Percentiles rank a stretch among this genome's conserved stretches.
These are phyloP conservation scores for Aspergillus pseudonomiae DNA, from an alignment of 2,329 filamentous ascomycete genomes.

Conservation along the genomic window DNA sequence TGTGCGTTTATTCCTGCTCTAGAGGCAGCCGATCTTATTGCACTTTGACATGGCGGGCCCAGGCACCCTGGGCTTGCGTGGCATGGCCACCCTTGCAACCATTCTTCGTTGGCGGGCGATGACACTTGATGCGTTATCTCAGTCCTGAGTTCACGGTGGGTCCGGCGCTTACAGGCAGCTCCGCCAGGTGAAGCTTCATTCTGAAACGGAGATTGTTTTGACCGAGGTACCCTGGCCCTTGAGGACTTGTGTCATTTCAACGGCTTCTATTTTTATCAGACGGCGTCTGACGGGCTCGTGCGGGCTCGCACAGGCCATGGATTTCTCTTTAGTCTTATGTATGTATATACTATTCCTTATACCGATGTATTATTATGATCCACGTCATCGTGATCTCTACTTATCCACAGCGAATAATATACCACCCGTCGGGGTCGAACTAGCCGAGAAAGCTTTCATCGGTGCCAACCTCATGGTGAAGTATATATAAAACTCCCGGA, in stretches of 20 bases:
- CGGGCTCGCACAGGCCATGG: background rate
- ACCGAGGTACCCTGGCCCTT: background rate
- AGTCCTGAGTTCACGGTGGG: background rate
- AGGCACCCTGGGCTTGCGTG: background rate
- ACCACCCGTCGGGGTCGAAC: background rate
- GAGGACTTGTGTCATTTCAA: background rate
- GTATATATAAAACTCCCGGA: background rate
- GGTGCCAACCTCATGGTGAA: background rate
- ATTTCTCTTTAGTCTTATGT: background rate
- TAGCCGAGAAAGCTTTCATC: background rate
- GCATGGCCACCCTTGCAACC: background rate
- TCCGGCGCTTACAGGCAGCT: background rate
- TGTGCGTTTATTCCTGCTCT: background rate
- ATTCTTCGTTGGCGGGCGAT: background rate
- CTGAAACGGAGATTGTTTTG: conserved; percentile 5
- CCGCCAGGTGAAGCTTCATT: background rate
- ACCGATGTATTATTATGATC: conserved; percentile 1
- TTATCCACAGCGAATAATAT: background rate
- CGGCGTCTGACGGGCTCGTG: background rate
- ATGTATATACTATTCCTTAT: conserved; percentile 1
- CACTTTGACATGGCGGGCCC: background rate
- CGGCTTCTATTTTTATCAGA: background rate
- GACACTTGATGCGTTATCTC: background rate
- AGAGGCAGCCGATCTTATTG: background rate
- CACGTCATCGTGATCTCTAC: background rate